These are phyloP conservation scores for Cladosporium sp. DNA, from an alignment of 2,329 filamentous ascomycete genomes.

Conservation along the genomic window DNA sequence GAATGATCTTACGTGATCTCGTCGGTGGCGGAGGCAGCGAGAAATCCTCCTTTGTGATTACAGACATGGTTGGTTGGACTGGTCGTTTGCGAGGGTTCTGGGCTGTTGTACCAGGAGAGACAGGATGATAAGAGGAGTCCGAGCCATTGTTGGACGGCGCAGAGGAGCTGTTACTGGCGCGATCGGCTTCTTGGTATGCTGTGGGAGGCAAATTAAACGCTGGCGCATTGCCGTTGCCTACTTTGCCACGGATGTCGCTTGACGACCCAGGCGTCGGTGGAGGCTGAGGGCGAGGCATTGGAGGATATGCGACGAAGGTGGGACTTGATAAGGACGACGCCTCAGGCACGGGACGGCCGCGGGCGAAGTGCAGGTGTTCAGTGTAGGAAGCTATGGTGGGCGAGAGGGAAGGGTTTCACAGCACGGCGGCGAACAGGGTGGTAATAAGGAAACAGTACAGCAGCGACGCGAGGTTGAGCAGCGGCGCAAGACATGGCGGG, in stretches of 20 bases:
- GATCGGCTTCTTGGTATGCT: constrained; percentile 51
- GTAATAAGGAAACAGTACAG: constrained; percentile 1
- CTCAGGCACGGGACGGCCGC: constrained; percentile 16
- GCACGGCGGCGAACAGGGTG: not conserved
- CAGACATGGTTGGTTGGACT: constrained; percentile 6
- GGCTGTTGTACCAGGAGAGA: constrained; percentile 39
- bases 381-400: constrained; percentile 28
- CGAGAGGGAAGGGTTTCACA: constrained; percentile 13
- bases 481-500: constrained; percentile 2
- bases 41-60: constrained; percentile 59
- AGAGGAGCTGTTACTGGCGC: constrained; percentile 46
- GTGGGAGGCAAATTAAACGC: constrained; percentile 75
- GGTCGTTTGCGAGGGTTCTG: constrained; percentile 14
- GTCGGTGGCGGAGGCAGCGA: constrained; percentile 88
- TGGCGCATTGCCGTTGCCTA: constrained; percentile 51
- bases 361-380: constrained; percentile 24
- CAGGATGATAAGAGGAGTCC: constrained; percentile 49
- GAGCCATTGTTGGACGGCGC: constrained; percentile 46
- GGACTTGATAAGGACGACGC: constrained; percentile 33
- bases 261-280: constrained; percentile 77
- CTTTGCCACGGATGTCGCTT: constrained; percentile 71
- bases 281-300: constrained; percentile 62
- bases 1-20: constrained; percentile 90
- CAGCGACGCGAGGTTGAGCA: not conserved
- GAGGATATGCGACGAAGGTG: not conserved